phyloP scores from a whole-genome alignment of 2,329 filamentous ascomycete genomes.

The Colletotrichum sojae region DNA sequence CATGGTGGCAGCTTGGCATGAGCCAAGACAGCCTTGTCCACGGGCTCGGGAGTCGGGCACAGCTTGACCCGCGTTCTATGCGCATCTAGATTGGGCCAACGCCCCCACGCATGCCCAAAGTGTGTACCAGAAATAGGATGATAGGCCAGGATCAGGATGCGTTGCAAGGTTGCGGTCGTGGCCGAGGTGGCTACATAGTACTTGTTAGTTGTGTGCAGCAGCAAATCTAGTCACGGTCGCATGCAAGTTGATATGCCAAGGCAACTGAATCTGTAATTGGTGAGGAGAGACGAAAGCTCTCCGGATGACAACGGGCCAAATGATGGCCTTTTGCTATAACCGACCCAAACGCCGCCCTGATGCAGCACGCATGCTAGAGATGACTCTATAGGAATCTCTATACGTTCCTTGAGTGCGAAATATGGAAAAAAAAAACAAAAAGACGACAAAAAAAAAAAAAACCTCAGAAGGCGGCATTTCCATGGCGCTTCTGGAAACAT shows the following conservation, averaged over 20 bases:
- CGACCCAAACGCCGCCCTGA: conserved; percentile 33
- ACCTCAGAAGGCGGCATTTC: not conserved
- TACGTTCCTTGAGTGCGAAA: conserved; percentile 14
- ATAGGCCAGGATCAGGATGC: conserved; percentile 1
- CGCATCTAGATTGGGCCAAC: conserved; percentile 11
- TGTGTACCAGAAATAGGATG: not conserved
- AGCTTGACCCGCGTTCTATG: conserved; percentile 31
- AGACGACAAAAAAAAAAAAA: conserved; percentile 2
- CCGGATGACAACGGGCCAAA: conserved; percentile 22
- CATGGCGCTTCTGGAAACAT: conserved; percentile 26
- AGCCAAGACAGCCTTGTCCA: conserved; percentile 36
- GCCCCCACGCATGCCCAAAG: conserved; percentile 9
- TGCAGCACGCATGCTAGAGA: conserved; percentile 36
- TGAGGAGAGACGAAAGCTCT: conserved; percentile 23
- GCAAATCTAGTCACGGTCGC: conserved; percentile 1
- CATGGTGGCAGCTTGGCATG: conserved; percentile 27
- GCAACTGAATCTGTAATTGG: conserved; percentile 6
- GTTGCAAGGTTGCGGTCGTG: conserved; percentile 5
- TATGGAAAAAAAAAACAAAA: not conserved
- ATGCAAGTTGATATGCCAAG: not conserved
- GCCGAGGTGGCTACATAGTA: not conserved
- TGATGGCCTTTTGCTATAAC: conserved; percentile 32
- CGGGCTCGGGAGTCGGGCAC: conserved; percentile 33
- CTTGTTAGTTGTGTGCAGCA: not conserved
- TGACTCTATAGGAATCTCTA: conserved; percentile 24